Percentiles rank a stretch among this genome's conserved stretches.
These are phyloP conservation scores for Pseudisothecium myosuroides DNA, from an alignment of 225 moss, liverwort and hornwort genomes.

Conservation along the genomic window DNA sequence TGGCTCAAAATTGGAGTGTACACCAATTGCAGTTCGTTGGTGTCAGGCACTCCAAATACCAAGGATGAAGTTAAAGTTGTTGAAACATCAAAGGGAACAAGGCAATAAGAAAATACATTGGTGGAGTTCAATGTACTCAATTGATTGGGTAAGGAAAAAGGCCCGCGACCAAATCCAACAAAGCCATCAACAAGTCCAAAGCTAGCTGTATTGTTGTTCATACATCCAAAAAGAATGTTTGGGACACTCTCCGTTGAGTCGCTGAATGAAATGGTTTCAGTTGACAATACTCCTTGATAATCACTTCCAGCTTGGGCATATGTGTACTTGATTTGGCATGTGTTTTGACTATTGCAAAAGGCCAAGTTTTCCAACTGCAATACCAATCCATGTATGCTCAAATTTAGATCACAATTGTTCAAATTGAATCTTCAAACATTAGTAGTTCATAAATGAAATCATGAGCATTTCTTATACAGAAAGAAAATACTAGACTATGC, in stretches of 20 bases:
- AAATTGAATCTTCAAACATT: background rate
- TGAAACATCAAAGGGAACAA: background rate
- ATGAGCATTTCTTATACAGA: background rate
- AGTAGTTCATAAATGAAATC: background rate
- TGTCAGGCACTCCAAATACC: background rate
- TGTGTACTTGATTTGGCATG: background rate
- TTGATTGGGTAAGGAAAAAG: background rate
- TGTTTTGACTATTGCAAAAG: background rate
- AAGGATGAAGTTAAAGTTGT: background rate
- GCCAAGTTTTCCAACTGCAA: rapidly evolving
- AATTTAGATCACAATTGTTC: background rate
- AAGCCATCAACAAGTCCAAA: background rate
- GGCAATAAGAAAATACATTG: background rate
- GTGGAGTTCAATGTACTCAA: background rate
- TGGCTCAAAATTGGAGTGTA: background rate
- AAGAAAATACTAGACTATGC: background rate
- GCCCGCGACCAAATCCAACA: background rate
- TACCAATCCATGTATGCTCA: background rate
- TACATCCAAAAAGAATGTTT: background rate
- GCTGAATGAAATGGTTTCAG: background rate
- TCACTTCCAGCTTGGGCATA: background rate
- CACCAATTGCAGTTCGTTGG: background rate
- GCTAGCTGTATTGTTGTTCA: background rate
- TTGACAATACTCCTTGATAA: background rate
- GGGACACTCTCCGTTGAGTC: background rate